Evolutionary conservation across 2,329 filamentous ascomycete genomes (phyloP).

Genomic region (Ophiosphaerella korrae): DNA sequence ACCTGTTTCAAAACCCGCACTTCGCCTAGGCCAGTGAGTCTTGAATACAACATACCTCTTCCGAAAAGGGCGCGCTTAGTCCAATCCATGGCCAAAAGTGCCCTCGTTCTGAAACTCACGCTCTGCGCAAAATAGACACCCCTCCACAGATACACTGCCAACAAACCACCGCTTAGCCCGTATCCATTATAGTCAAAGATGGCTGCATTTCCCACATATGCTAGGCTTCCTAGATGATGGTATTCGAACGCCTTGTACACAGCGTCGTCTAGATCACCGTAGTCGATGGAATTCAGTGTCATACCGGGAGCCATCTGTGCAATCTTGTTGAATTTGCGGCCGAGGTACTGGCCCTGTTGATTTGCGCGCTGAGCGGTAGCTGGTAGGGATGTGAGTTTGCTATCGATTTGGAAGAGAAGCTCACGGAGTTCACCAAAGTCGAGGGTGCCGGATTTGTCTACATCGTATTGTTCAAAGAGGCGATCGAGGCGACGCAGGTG

Average conservation of each 20-base stretch:
- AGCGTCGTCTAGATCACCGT: slow-evolving; percentile 89
- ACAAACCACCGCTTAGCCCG: slow-evolving; percentile 78
- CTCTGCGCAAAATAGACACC: slow-evolving; percentile 98
- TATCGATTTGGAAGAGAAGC: slow-evolving; percentile 89
- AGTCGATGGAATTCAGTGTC: slow-evolving; percentile 76
- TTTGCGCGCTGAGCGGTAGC: slow-evolving; percentile 96
- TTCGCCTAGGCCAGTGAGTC: neutral
- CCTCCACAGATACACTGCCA: slow-evolving; percentile 95
- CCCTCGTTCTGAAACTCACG: slow-evolving; percentile 86
- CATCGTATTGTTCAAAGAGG: slow-evolving; percentile 90
- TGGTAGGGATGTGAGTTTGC: slow-evolving; percentile 89
- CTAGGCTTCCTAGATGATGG: slow-evolving; percentile 85
- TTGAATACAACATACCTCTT: slow-evolving; percentile 69
- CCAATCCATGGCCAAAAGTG: slow-evolving; percentile 97
- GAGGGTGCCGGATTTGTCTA: slow-evolving; percentile 88
- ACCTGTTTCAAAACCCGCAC: neutral
- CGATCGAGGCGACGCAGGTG: slow-evolving; percentile 89
- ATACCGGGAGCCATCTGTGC: slow-evolving; percentile 77
- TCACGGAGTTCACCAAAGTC: slow-evolving; percentile 92
- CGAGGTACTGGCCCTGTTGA: slow-evolving; percentile 93
- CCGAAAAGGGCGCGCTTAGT: slow-evolving; percentile 95
- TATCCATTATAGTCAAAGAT: slow-evolving; percentile 88
- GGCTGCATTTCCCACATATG: slow-evolving; percentile 95
- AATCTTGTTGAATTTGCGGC: slow-evolving; percentile 91
- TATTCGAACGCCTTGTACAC: slow-evolving; percentile 96